These are phyloP conservation scores for Ophiosphaerella korrae DNA, from an alignment of 2,329 filamentous ascomycete species.

Conservation along the genomic window DNA sequence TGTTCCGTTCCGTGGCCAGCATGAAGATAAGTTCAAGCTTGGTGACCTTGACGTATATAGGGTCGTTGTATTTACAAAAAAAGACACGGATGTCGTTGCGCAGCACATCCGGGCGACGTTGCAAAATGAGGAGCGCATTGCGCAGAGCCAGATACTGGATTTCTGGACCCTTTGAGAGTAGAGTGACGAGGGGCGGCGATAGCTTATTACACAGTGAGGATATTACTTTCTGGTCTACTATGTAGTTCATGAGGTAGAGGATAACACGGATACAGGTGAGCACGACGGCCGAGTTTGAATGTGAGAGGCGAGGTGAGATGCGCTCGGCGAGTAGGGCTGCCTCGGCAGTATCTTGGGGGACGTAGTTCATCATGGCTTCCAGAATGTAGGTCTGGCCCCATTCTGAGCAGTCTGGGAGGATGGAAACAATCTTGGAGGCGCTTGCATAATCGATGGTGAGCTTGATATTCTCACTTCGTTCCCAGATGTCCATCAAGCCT, in stretches of 20 bases:
- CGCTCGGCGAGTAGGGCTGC: constrained; percentile 89
- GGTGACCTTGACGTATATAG: constrained; percentile 98
- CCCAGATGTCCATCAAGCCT: constrained; percentile 96
- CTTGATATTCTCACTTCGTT: constrained; percentile 95
- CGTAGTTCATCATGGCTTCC: constrained; percentile 96
- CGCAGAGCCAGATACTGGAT: constrained; percentile 96
- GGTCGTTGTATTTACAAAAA: constrained; percentile 99
- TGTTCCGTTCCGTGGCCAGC: constrained; percentile 94
- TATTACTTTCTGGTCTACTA: constrained; percentile 87
- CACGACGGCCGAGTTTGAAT: constrained; percentile 95
- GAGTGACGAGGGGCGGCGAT: constrained; percentile 90
- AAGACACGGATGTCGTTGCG: constrained; percentile 98
- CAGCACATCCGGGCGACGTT: constrained; percentile 88
- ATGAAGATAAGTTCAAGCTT: constrained; percentile 99
- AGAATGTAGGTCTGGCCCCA: constrained; percentile 99
- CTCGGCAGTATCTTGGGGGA: constrained; percentile 88
- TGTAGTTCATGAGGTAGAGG: constrained; percentile 98
- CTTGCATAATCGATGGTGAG: constrained; percentile 97
- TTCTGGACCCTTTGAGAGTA: constrained; percentile 93
- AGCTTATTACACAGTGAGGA: constrained; percentile 87
- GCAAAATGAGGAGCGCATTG: constrained; percentile 91
- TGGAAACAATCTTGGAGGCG: constrained; percentile 97
- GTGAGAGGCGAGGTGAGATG: constrained; percentile 92
- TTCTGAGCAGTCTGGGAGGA: constrained; percentile 95
- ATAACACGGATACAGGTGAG: constrained; percentile 96